Conservation (phyloP, 1,284 basidiomycete species). For the Trichosporon asahii region DNA sequence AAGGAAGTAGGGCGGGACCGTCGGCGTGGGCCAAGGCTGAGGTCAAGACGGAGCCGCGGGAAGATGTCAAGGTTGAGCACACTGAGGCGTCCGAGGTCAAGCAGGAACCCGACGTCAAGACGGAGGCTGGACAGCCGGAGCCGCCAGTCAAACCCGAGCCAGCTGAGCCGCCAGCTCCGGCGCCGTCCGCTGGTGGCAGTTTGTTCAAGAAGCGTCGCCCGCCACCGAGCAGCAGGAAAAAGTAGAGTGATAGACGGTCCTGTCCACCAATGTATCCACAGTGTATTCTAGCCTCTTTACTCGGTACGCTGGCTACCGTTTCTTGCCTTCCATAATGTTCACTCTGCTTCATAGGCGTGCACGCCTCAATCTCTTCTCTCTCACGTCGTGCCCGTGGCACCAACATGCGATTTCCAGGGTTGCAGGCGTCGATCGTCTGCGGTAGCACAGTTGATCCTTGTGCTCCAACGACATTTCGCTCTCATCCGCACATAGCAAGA, state of each 20-base stretch:
- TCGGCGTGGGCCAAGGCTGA: conserved; percentile 31
- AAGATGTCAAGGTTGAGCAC: conserved; percentile 13
- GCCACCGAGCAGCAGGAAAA: conserved; percentile 41
- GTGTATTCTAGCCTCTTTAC: conserved; percentile 7
- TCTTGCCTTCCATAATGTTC: too few relatives aligned
- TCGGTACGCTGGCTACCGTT: too few relatives aligned
- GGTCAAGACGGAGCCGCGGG: conserved; percentile 8
- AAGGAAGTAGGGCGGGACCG: conserved; percentile 15
- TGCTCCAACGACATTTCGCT: too few relatives aligned
- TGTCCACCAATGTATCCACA: neutral
- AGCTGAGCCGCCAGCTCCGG: conserved; percentile 3
- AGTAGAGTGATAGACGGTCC: conserved; percentile 24
- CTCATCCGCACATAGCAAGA: neutral
- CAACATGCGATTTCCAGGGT: too few relatives aligned
- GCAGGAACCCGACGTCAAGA: conserved; percentile 9
- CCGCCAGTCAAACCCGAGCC: conserved; percentile 25
- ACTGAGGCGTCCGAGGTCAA: conserved; percentile 8
- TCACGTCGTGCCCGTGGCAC: too few relatives aligned
- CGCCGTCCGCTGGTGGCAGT: conserved; percentile 21
- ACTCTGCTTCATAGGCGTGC: too few relatives aligned
- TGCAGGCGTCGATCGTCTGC: too few relatives aligned
- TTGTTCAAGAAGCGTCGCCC: conserved; percentile 53
- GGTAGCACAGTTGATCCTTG: too few relatives aligned
- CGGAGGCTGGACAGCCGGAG: neutral
- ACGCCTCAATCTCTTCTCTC: too few relatives aligned